Conservation (phyloP, 495 filamentous ascomycete species). For the Thozetella sp. region DNA sequence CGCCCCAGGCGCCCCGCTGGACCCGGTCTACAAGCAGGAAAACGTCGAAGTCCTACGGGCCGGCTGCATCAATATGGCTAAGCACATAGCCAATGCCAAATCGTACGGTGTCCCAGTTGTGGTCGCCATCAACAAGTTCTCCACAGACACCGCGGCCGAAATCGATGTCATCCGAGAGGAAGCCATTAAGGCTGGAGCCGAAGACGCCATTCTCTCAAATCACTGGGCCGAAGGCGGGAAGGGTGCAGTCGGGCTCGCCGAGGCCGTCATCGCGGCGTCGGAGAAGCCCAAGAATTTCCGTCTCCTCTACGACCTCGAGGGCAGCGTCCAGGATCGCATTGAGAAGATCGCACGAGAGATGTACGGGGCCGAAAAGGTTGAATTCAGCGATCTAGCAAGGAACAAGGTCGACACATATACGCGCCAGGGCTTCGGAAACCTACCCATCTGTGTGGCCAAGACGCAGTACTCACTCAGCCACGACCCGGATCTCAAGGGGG, state of each 20-base stretch:
- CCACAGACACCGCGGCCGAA: constrained; percentile 92
- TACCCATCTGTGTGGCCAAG: constrained; percentile 97
- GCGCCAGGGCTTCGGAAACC: constrained; percentile 85
- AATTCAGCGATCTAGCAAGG: constrained; percentile 92
- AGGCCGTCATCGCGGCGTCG: constrained; percentile 80
- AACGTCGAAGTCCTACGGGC: constrained; percentile 87
- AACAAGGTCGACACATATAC: constrained; percentile 96
- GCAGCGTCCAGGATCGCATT: constrained; percentile 84
- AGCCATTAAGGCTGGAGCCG: constrained; percentile 87
- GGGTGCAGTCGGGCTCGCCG: constrained; percentile 87
- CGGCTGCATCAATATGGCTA: constrained; percentile 91
- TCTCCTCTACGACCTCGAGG: constrained; percentile 81
- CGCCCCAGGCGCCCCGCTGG: constrained; percentile 77
- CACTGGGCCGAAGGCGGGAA: constrained; percentile 97
- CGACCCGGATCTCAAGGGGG: constrained; percentile 91
- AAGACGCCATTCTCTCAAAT: constrained; percentile 90
- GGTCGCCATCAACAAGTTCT: constrained; percentile 95
- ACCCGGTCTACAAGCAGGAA: constrained; percentile 87
- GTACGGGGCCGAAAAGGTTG: constrained; percentile 90
- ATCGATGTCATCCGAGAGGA: constrained; percentile 87
- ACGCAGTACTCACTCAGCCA: constrained; percentile 97
- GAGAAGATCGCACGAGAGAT: constrained; percentile 88
- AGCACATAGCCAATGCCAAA: constrained; percentile 88
- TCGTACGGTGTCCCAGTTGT: constrained; percentile 93
- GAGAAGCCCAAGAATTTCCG: constrained; percentile 88